Conservation (phyloP, 2,329 filamentous ascomycete genomes). For the Phyllachora maydis region DNA sequence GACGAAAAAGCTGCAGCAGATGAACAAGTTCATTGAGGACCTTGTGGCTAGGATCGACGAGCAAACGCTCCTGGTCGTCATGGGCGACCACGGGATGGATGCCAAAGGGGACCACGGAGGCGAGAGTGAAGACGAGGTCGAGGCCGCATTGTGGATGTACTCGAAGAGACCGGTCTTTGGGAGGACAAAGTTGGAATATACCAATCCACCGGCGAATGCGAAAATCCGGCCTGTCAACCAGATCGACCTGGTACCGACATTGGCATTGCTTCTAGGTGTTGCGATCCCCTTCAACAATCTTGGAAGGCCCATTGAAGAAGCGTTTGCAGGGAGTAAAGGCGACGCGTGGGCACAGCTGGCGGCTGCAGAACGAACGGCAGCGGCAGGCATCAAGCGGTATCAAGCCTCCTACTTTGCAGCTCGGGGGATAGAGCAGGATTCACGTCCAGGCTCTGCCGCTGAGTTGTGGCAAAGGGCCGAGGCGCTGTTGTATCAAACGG, state of each 20-base stretch:
- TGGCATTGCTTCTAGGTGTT: slow-evolving; percentile 71
- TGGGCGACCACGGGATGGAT: slow-evolving; percentile 99
- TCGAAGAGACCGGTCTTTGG: slow-evolving; percentile 76
- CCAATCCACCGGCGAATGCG: slow-evolving; percentile 43
- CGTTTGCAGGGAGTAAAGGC: slow-evolving; percentile 54
- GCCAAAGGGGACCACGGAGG: slow-evolving; percentile 94
- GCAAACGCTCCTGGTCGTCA: slow-evolving; percentile 72
- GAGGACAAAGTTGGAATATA: slow-evolving; percentile 39
- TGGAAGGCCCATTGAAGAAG: slow-evolving; percentile 81
- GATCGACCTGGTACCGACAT: slow-evolving; percentile 86
- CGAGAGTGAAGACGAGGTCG: slow-evolving; percentile 87
- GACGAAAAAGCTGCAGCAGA: slow-evolving; percentile 75
- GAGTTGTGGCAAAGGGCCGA: slow-evolving; percentile 37
- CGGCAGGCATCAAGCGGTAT: slow-evolving; percentile 77
- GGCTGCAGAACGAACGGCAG: slow-evolving; percentile 52
- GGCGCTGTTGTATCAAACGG: slow-evolving; percentile 4
- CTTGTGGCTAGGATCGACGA: slow-evolving; percentile 59
- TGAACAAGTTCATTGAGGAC: slow-evolving; percentile 61
- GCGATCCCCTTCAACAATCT: slow-evolving; percentile 95
- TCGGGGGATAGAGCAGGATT: slow-evolving; percentile 42
- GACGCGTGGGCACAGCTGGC: slow-evolving; percentile 61
- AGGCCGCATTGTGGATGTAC: slow-evolving; percentile 97
- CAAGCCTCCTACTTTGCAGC: slow-evolving; percentile 64
- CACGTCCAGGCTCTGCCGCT: slow-evolving; percentile 29
- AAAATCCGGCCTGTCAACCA: slow-evolving; percentile 61